Evolutionary conservation across 257 asterid genomes (phyloP), one percentile per base, ranked within the genome.

Genomic region (Solanum raphanifolium): DNA sequence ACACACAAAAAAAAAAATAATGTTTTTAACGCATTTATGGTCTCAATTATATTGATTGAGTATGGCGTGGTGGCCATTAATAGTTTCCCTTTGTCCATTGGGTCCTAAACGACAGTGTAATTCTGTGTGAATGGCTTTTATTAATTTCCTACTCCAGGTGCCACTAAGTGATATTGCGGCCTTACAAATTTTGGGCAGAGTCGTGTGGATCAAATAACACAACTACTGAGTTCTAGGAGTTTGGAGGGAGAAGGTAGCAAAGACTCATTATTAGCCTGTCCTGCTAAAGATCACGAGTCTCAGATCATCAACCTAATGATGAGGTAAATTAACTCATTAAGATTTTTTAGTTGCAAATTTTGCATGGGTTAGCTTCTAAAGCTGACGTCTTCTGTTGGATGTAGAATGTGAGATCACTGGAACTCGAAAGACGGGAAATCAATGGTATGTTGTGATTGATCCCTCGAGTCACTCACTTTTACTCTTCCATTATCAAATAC

Each of bases 101-200:
- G 92, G 94, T 90, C 91, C 90, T 89, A 87, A 90, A 87, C 81
- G 91, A 89, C 92, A 65, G 89, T 91, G 86, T 90, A 35, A 88
- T 92, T 90, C 87, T 91, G 87, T 93, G 92, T 92, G 94, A 92
- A 91, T 92, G 92, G 90, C 93, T 92, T 84, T 93, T 91, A 87
- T 92, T 89, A 87, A 89, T 92, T 89, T 91, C 90, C 91, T 91
- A 88, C 89, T 89, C 93, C 92, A 89, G 92, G 91, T 93, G 92
- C 93, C 89, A 86, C 89, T 92, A 88, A 92, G 93, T 95, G 97
- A 92, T 93, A 94, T 93, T 91, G 90, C 93, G 91, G 89, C 93
- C 89, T 92, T 95, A 93, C 91, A 66, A 90, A 92, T 93, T 94
- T 96, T 96, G 95, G 93, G 91, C 98, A 97, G 99, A 91, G 95